Percentiles rank a stretch among this genome's conserved stretches.
Conservation (phyloP, 345 rosid species). For the Pugionium cornutum region DNA sequence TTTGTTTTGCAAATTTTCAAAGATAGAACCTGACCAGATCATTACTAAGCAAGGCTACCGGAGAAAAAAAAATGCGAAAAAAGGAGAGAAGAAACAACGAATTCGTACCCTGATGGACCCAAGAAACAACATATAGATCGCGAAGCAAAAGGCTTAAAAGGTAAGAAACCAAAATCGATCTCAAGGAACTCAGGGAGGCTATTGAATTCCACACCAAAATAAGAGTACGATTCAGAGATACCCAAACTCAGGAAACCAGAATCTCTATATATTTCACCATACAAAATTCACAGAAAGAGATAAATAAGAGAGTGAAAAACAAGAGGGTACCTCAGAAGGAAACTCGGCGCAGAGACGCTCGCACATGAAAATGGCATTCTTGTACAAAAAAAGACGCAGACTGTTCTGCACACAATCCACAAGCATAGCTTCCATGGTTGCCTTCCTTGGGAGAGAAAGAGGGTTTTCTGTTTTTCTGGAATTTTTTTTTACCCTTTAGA, state of each 20-base stretch:
- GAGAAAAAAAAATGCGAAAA: too few relatives aligned
- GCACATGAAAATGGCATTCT: slow-evolving; percentile 91
- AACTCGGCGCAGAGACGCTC: slow-evolving; percentile 99
- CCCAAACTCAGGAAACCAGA: background rate
- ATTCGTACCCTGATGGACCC: slow-evolving; percentile 7
- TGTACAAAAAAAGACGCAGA: slow-evolving; percentile 77
- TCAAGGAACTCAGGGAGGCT: slow-evolving; percentile 12
- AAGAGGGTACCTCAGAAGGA: slow-evolving; percentile 76
- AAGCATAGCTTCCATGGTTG: slow-evolving; percentile 86
- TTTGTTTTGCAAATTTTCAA: slow-evolving; percentile 6
- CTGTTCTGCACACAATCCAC: slow-evolving; percentile 76
- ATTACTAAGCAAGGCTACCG: slow-evolving; percentile 17
- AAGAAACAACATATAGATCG: slow-evolving; percentile 15
- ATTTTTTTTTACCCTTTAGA: slow-evolving; percentile 17
- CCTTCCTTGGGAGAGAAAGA: slow-evolving; percentile 29
- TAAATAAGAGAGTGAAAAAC: background rate
- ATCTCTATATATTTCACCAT: background rate
- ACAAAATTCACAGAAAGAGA: slow-evolving; percentile 16
- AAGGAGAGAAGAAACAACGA: background rate
- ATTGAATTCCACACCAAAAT: slow-evolving; percentile 18
- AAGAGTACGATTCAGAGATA: background rate
- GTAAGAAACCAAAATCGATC: slow-evolving; percentile 39
- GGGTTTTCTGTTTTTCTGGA: slow-evolving; percentile 35
- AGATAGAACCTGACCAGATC: slow-evolving; percentile 21
- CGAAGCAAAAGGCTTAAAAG: slow-evolving; percentile 20